Percentiles rank a stretch among this genome's conserved stretches.
Conservation (phyloP, 352 stramenopile species). For the Phytophthora nicotianae region DNA sequence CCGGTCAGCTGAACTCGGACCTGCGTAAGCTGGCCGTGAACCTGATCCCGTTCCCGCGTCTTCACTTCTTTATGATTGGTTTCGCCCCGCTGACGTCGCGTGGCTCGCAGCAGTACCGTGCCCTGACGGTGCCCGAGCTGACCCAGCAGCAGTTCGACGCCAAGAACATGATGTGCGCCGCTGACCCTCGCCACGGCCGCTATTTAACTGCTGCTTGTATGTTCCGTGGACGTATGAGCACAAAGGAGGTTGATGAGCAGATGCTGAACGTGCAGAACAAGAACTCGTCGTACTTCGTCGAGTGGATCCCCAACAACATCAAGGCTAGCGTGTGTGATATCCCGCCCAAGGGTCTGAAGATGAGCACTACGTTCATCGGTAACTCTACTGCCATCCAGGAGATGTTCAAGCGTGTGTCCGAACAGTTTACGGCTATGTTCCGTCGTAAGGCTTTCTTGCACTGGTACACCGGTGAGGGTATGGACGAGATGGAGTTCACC, state of each 20-base stretch:
- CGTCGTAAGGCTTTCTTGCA: slow-evolving; percentile 99
- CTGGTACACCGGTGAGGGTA: slow-evolving; percentile 99
- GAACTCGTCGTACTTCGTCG: slow-evolving; percentile 99
- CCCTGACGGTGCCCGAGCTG: slow-evolving; percentile 97
- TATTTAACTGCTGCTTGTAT: slow-evolving; percentile 99
- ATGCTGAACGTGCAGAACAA: slow-evolving; percentile 99
- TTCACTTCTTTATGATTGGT: slow-evolving; percentile 99
- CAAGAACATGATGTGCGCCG: slow-evolving; percentile 99
- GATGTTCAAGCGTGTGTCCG: slow-evolving; percentile 99
- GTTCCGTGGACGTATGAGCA: slow-evolving; percentile 99
- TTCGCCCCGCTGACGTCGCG: slow-evolving; percentile 97
- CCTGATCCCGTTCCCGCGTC: slow-evolving; percentile 98
- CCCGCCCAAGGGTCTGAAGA: slow-evolving; percentile 97
- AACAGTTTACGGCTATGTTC: slow-evolving; percentile 99
- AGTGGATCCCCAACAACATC: slow-evolving; percentile 99
- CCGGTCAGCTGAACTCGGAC: slow-evolving; percentile 99
- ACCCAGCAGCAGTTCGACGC: slow-evolving; percentile 99
- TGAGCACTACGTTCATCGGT: slow-evolving; percentile 98
- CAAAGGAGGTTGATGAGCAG: slow-evolving; percentile 99
- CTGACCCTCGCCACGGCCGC: slow-evolving; percentile 98
- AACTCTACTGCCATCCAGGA: slow-evolving; percentile 99
- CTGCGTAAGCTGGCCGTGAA: slow-evolving; percentile 98
- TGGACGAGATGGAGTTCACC: slow-evolving; percentile 99
- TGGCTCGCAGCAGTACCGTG: slow-evolving; percentile 98
- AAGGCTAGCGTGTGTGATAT: slow-evolving; percentile 99